Evolutionary conservation across 2,329 filamentous ascomycete genomes (phyloP), one percentile per base, ranked within the genome.

Genomic region (Diaporthe ampelina): DNA sequence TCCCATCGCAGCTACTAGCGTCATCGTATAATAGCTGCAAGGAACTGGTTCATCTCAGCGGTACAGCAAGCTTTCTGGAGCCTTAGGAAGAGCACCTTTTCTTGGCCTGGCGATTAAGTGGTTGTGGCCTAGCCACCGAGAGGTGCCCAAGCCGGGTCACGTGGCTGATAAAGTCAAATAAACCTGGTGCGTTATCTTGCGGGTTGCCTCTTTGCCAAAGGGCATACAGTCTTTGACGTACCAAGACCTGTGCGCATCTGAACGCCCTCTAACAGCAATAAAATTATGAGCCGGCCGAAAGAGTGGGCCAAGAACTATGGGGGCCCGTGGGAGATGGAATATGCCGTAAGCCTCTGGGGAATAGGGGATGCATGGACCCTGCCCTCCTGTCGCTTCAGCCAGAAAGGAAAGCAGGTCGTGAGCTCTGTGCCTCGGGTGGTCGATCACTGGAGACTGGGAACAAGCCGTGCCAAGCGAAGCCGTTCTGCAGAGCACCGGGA

Each of bases 281-380:
- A 52, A 24, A n/a, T 15, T 29, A 13, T 26, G 63, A 29, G 15
- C 15, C 32, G 11, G 32, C 32, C 15, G 32, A n/a, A 68, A 68
- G n/a, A 37, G 32, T 54, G 43, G 32, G 29, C 15, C 19, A 8
- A 10, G n/a, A 21, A 26, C 13, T 24, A n/a, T 21, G 7, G 45
- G 52, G 19, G 24, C 10, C 32, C 21, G 7, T 26, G 32, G 32
- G 26, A 29, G 63, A 21, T 54, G 48, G 29, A 29, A 6, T 21
- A 21, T 17, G 19, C 45, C 19, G 45, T 9, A 40, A 21, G 26
- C 32, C 32, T 54, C 32, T 54, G n/a, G n/a, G 35, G n/a, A 50
- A 68, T 40, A 68, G 32, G 63, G 48, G 63, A 68, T 54, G 15
- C 5, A n/a, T 68, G 63, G 63, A n/a, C 37, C 63, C 32, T 40